Evolutionary conservation across 2,329 filamentous ascomycete species (phyloP).

Genomic region (Claviceps citrina): DNA sequence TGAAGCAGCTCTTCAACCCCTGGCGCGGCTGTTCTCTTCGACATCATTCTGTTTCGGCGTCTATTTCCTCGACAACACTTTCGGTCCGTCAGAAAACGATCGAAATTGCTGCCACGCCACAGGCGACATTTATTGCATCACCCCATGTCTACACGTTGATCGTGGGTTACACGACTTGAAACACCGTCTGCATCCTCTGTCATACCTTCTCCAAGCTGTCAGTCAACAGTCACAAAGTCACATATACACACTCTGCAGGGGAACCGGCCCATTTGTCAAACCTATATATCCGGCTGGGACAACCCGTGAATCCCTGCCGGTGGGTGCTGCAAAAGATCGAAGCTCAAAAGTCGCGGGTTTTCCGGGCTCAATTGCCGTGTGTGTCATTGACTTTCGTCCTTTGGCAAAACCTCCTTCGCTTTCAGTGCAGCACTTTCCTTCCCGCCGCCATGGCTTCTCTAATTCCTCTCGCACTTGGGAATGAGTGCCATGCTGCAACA

Average conservation of each 20-base stretch:
- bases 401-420: not conserved
- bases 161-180: slow-evolving; percentile 4
- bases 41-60: not conserved
- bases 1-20: not conserved
- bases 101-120: not conserved
- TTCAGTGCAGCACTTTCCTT: not conserved
- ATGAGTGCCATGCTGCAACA: slow-evolving; percentile 2
- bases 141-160: not conserved
- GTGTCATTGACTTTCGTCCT: not conserved
- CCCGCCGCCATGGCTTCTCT: slow-evolving; percentile 15
- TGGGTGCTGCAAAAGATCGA: not conserved
- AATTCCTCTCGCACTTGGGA: slow-evolving; percentile 18
- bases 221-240: too few species aligned
- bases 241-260: not conserved
- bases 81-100: not conserved
- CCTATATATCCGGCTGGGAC: not conserved
- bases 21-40: not conserved
- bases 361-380: not conserved
- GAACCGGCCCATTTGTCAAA: not conserved
- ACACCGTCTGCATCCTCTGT: slow-evolving; percentile 2
- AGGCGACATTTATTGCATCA: not conserved
- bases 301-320: not conserved
- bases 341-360: not conserved
- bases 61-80: not conserved
- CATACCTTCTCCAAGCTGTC: not conserved